A percentile compares a stretch with the other conserved stretches of the same genome.
These are phyloP conservation scores for Acacia melanoxylon DNA, from an alignment of 306 rosid species.

Conservation along the genomic window DNA sequence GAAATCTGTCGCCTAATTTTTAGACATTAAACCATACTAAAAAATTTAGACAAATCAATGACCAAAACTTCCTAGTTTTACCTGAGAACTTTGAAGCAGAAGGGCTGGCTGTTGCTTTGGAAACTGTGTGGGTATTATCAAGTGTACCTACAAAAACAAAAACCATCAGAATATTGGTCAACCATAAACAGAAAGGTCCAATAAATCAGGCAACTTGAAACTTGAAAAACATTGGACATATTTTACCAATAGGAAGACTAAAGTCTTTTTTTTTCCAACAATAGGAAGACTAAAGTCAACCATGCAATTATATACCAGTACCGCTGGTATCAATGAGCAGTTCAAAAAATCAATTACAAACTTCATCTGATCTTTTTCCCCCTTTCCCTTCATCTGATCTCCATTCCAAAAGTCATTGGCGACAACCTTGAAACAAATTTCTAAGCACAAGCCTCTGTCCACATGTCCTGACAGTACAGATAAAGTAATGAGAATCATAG, in stretches of 20 bases:
- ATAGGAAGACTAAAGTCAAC: constrained; percentile 38
- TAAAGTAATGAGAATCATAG: constrained; percentile 10
- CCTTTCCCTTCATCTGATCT: background rate
- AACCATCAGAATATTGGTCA: constrained; percentile 21
- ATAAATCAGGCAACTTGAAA: background rate
- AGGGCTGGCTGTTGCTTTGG: constrained; percentile 85
- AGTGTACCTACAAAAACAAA: constrained; percentile 64
- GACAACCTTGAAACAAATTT: constrained; percentile 23
- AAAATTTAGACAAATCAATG: background rate
- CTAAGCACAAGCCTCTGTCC: background rate
- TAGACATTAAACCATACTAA: background rate
- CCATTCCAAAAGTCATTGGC: background rate
- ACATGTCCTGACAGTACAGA: background rate
- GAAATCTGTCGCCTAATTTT: constrained; percentile 9
- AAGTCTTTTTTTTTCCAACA: background rate
- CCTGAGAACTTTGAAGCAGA: constrained; percentile 97
- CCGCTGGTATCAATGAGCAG: background rate
- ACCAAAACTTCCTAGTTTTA: constrained; percentile 27
- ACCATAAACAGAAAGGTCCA: background rate
- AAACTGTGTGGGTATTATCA: constrained; percentile 73
- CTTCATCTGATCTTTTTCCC: background rate
- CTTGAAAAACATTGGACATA: background rate
- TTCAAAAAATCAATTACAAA: background rate
- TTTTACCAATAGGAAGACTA: constrained; percentile 41
- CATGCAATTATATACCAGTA: background rate